A percentile compares a stretch with the other conserved stretches of the same genome.
phyloP scores from a whole-genome alignment of 768 basidiomycete genomes.

The Lactarius deliciosus region DNA sequence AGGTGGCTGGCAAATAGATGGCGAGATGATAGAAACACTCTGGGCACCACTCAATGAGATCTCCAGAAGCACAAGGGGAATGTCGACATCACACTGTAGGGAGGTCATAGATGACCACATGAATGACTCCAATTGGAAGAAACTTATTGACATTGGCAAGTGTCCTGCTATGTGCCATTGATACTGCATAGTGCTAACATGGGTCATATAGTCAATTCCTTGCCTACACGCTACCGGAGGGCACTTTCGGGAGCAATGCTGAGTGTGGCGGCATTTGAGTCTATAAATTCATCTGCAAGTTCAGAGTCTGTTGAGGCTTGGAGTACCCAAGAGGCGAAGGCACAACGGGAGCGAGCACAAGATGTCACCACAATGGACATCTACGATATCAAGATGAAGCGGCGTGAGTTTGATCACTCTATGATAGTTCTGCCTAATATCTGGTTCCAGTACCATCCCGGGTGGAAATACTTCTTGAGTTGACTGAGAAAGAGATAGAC shows the following conservation, averaged over 20 bases:
- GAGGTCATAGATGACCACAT: too few species aligned
- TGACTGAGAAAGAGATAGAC: too few species aligned
- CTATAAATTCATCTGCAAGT: too few species aligned
- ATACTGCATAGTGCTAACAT: not conserved
- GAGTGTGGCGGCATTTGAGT: not conserved
- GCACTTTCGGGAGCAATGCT: not conserved
- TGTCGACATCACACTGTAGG: too few species aligned
- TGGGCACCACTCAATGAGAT: too few species aligned
- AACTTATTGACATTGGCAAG: constrained; percentile 1
- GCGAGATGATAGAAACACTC: constrained; percentile 11
- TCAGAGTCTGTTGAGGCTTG: too few species aligned
- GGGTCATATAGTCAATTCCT: not conserved
- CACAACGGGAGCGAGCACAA: too few species aligned
- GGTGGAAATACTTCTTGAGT: too few species aligned
- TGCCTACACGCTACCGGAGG: not conserved
- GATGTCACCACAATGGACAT: not conserved
- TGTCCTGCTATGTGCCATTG: not conserved
- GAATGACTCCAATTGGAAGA: constrained; percentile 9
- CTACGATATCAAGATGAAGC: constrained; percentile 1
- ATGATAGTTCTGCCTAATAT: too few species aligned
- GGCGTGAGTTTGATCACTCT: not conserved
- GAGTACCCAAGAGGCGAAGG: too few species aligned
- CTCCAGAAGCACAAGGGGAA: too few species aligned
- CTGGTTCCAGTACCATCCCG: too few species aligned
- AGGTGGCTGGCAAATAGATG: constrained; percentile 11